Evolutionary conservation across 345 rosid genomes (phyloP).

Genomic region (Camelina hispida): DNA sequence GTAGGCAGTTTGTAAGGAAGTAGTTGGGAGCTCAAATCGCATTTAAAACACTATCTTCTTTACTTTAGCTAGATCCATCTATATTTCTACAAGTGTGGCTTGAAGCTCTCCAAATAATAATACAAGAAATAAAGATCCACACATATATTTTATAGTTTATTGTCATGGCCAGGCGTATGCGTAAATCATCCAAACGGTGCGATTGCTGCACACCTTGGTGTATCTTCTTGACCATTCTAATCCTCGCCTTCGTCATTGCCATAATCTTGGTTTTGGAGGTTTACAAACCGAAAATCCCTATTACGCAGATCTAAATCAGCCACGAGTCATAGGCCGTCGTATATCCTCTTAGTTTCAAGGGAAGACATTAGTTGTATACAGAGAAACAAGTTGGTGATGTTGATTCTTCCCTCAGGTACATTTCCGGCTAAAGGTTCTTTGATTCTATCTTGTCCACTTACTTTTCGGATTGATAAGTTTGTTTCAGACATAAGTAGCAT

Average conservation of each 20-base stretch:
- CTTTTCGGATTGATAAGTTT: slow-evolving; percentile 47
- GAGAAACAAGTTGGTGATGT: slow-evolving; percentile 50
- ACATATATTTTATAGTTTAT: not conserved
- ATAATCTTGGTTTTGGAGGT: slow-evolving; percentile 53
- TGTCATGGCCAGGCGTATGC: slow-evolving; percentile 24
- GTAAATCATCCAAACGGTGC: slow-evolving; percentile 27
- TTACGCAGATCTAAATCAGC: slow-evolving; percentile 46
- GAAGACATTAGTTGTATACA: slow-evolving; percentile 43
- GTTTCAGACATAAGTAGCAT: slow-evolving; percentile 29
- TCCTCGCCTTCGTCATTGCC: slow-evolving; percentile 41
- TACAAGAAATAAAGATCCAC: not conserved
- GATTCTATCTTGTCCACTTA: slow-evolving; percentile 38
- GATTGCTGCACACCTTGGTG: slow-evolving; percentile 30
- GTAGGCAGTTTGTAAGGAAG: slow-evolving; percentile 28
- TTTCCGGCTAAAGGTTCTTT: slow-evolving; percentile 43
- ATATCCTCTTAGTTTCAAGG: slow-evolving; percentile 49
- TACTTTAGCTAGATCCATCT: slow-evolving; percentile 1
- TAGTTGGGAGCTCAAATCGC: slow-evolving; percentile 37
- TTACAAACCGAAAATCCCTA: slow-evolving; percentile 51
- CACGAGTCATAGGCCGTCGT: slow-evolving; percentile 40
- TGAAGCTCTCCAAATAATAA: not conserved
- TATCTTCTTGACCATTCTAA: slow-evolving; percentile 32
- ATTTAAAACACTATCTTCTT: slow-evolving; percentile 18
- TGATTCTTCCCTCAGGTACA: slow-evolving; percentile 45
- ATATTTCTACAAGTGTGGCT: slow-evolving; percentile 6